Percentiles rank a stretch among this genome's conserved stretches.
Evolutionary conservation across 495 filamentous ascomycete genomes (phyloP).

Genomic region (Tuber magnatum): DNA sequence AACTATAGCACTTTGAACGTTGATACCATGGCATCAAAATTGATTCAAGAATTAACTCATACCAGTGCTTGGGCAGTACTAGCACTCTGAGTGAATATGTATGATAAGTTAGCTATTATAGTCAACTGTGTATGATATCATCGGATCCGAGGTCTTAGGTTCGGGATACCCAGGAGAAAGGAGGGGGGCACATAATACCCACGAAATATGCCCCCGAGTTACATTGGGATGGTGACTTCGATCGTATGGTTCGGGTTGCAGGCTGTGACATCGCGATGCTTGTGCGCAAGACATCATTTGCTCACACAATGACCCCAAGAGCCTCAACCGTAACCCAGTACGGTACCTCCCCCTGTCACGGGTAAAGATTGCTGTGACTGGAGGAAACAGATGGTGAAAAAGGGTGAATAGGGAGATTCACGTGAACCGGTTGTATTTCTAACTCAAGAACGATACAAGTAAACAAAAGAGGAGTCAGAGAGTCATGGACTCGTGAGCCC

Average conservation of each 20-base stretch:
- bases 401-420: neutral
- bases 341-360: neutral
- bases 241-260: neutral
- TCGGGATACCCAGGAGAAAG: neutral
- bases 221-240: neutral
- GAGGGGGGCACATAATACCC: neutral
- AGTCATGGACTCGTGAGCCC: neutral
- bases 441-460: neutral
- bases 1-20: neutral
- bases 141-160: neutral
- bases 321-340: neutral
- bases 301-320: neutral
- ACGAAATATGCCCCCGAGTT: neutral
- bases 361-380: neutral
- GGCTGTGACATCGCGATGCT: neutral
- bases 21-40: neutral
- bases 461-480: neutral
- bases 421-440: neutral
- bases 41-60: neutral
- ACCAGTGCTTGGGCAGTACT: neutral
- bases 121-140: neutral
- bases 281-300: neutral
- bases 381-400: neutral
- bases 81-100: neutral
- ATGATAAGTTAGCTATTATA: neutral